phyloP scores from a whole-genome alignment of 2,329 filamentous ascomycete species.

The Aureobasidium sp. region DNA sequence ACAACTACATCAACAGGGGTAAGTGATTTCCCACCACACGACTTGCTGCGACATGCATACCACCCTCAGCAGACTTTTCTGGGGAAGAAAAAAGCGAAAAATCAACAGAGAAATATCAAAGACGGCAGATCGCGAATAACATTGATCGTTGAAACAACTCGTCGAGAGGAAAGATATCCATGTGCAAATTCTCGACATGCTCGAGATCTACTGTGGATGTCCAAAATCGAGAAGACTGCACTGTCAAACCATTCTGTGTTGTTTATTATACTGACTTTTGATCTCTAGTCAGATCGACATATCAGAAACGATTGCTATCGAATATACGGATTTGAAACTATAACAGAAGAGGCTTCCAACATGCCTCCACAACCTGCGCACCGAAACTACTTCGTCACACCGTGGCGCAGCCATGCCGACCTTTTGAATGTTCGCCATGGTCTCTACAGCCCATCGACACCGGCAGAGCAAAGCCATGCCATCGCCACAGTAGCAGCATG shows the following conservation, averaged over 20 bases:
- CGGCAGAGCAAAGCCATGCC: conserved; percentile 23
- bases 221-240: not conserved
- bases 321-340: too few relatives aligned
- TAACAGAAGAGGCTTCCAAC: not conserved
- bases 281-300: not conserved
- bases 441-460: conserved; percentile 45
- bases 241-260: not conserved
- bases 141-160: too few relatives aligned
- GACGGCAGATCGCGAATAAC: not conserved
- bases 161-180: not conserved
- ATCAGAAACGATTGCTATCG: too few relatives aligned
- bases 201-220: not conserved
- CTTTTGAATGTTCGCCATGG: conserved; percentile 56
- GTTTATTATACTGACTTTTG: not conserved
- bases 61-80: not conserved
- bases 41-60: not conserved
- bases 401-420: conserved; percentile 59
- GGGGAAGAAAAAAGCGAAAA: not conserved
- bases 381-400: conserved; percentile 55
- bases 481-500: conserved; percentile 32
- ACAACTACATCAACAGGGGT: not conserved
- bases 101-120: not conserved
- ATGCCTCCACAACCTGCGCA: conserved; percentile 1
- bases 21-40: not conserved
- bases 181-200: not conserved